Evolutionary conservation across 2,329 filamentous ascomycete species (phyloP).

Genomic region (Bipolaris gigantea): DNA sequence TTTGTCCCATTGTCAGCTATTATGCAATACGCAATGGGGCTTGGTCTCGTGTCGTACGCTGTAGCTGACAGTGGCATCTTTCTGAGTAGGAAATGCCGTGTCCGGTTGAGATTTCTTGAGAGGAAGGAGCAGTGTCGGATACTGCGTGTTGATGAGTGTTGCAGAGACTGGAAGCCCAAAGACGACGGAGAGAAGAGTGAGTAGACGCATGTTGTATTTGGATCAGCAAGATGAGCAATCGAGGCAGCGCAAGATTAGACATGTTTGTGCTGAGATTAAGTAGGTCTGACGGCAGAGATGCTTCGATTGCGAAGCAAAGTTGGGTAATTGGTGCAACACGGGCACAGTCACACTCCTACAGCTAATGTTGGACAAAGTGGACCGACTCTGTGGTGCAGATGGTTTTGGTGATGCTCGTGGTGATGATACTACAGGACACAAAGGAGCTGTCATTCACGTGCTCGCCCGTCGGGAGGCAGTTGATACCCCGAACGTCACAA

Average conservation of each 20-base stretch:
- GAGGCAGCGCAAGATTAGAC: background rate
- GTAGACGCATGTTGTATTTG: constrained; percentile 28
- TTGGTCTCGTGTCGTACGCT: constrained; percentile 10
- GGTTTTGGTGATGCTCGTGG: background rate
- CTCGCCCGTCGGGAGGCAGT: background rate
- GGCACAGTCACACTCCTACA: background rate
- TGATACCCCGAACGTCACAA: too few species aligned
- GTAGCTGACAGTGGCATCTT: constrained; percentile 24
- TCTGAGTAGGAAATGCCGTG: constrained; percentile 27
- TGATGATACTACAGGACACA: background rate
- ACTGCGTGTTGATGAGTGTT: constrained; percentile 23
- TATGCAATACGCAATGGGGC: too few species aligned
- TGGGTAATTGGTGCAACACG: background rate
- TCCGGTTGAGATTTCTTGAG: constrained; percentile 26
- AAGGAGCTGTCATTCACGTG: constrained; percentile 16
- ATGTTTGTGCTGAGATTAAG: background rate
- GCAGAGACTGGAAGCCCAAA: constrained; percentile 18
- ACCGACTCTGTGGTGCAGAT: background rate
- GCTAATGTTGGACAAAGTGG: too few species aligned
- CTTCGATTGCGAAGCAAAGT: background rate
- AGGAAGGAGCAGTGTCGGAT: constrained; percentile 42
- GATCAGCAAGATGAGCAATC: background rate
- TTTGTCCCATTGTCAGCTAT: constrained; percentile 5
- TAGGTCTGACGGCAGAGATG: too few species aligned
- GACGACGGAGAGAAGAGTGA: constrained; percentile 23